These are phyloP conservation scores for Phytophthora sp. DNA, from an alignment of 352 stramenopile genomes.

Conservation along the genomic window DNA sequence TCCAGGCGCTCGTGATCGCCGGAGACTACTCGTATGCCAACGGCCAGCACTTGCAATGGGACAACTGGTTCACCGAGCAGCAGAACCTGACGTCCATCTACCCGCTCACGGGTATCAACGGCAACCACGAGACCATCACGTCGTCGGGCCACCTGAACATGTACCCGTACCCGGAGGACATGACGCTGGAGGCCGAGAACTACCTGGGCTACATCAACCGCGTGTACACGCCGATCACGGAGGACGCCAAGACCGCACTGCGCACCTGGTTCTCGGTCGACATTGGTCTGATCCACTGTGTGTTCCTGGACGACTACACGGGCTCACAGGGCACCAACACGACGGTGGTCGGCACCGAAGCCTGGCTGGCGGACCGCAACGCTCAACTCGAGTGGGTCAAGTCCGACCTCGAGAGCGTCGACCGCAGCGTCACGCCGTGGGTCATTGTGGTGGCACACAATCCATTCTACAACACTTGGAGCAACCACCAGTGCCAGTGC, in stretches of 20 bases:
- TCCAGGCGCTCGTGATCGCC: slow-evolving; percentile 54
- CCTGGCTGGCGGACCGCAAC: slow-evolving; percentile 44
- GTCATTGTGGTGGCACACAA: slow-evolving; percentile 81
- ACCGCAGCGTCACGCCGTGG: slow-evolving; percentile 81
- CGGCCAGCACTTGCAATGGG: slow-evolving; percentile 67
- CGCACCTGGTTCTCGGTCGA: slow-evolving; percentile 63
- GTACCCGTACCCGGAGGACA: slow-evolving; percentile 46
- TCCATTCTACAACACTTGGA: slow-evolving; percentile 72
- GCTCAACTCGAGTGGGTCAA: slow-evolving; percentile 64
- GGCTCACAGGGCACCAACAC: slow-evolving; percentile 38
- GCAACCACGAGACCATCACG: slow-evolving; percentile 73
- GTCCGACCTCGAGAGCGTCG: slow-evolving; percentile 58
- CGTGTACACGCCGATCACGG: slow-evolving; percentile 55
- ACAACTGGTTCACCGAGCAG: slow-evolving; percentile 70
- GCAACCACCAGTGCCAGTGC: slow-evolving; percentile 60
- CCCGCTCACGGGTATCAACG: slow-evolving; percentile 54
- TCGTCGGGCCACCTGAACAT: slow-evolving; percentile 47
- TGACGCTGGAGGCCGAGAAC: slow-evolving; percentile 38
- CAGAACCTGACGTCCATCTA: slow-evolving; percentile 52
- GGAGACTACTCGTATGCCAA: slow-evolving; percentile 78
- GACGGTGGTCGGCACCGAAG: slow-evolving; percentile 44
- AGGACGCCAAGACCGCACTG: slow-evolving; percentile 35
- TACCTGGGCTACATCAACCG: slow-evolving; percentile 54
- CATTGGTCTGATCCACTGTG: slow-evolving; percentile 57
- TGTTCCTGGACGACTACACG: slow-evolving; percentile 74